These are phyloP conservation scores for Leccinum pallidistipes DNA, from an alignment of 1,284 basidiomycete species.

Conservation along the genomic window DNA sequence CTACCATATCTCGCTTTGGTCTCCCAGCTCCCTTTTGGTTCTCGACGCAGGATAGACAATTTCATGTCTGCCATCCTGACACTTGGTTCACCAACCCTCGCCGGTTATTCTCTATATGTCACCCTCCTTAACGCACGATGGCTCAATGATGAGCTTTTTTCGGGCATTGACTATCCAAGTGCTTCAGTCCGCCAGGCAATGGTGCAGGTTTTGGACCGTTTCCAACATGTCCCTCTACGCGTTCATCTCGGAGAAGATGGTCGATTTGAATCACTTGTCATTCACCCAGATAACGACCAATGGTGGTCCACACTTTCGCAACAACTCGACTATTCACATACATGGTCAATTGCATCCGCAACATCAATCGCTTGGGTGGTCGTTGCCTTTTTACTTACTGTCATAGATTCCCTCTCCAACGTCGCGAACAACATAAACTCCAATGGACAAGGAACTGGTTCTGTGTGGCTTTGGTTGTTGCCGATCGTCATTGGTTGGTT, in stretches of 20 bases:
- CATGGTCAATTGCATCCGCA: conserved; percentile 42
- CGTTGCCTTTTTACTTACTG: conserved; percentile 43
- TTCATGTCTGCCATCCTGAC: conserved; percentile 33
- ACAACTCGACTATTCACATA: conserved; percentile 28
- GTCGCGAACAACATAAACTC: conserved; percentile 16
- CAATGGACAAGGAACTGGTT: conserved; percentile 39
- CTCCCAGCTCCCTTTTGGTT: conserved; percentile 45
- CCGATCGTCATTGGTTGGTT: conserved; percentile 44
- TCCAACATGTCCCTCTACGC: conserved; percentile 35
- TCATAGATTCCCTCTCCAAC: conserved; percentile 38
- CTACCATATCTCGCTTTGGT: conserved; percentile 44
- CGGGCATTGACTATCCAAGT: conserved; percentile 20
- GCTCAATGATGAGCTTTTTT: conserved; percentile 25
- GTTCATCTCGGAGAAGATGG: conserved; percentile 21
- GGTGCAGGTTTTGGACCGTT: conserved; percentile 22
- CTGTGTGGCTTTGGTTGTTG: conserved; percentile 43
- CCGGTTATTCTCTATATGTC: conserved; percentile 35
- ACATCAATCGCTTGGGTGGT: conserved; percentile 43
- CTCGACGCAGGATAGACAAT: conserved; percentile 25
- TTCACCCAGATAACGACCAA: conserved; percentile 33
- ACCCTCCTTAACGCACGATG: conserved; percentile 35
- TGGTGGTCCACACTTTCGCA: conserved; percentile 30
- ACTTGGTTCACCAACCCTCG: conserved; percentile 36
- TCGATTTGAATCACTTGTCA: conserved; percentile 31
- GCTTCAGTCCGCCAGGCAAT: conserved; percentile 15